Conservation (phyloP, 768 basidiomycete species). For the Russula vinacea region DNA sequence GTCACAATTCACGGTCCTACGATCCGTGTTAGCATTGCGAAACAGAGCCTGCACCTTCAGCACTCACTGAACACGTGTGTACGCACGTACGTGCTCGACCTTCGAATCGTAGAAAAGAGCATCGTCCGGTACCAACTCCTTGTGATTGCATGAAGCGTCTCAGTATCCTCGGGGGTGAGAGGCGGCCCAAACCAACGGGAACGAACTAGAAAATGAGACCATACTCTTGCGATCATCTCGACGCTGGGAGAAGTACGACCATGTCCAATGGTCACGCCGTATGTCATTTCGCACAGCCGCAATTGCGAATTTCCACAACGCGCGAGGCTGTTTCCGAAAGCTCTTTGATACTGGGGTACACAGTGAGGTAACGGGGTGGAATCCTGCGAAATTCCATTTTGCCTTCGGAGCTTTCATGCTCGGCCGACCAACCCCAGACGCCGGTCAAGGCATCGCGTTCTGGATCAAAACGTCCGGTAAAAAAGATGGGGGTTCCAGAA, state of each 20-base stretch:
- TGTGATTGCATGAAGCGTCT: slow-evolving; percentile 23
- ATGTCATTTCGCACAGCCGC: slow-evolving; percentile 31
- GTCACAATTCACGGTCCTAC: slow-evolving; percentile 31
- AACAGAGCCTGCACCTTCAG: neutral
- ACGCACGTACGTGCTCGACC: slow-evolving; percentile 28
- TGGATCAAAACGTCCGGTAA: slow-evolving; percentile 8
- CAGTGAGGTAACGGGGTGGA: slow-evolving; percentile 30
- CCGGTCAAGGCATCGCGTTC: slow-evolving; percentile 20
- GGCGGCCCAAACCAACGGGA: slow-evolving; percentile 30
- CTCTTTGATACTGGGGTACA: slow-evolving; percentile 32
- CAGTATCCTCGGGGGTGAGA: slow-evolving; percentile 26
- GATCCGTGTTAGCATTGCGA: neutral
- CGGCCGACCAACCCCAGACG: neutral
- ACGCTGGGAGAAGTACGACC: slow-evolving; percentile 37
- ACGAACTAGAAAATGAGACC: slow-evolving; percentile 34
- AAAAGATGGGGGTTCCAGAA: slow-evolving; percentile 15
- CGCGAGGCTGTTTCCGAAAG: slow-evolving; percentile 32
- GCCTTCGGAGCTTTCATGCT: neutral
- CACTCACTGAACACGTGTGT: slow-evolving; percentile 32
- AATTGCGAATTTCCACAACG: slow-evolving; percentile 37
- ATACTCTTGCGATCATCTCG: slow-evolving; percentile 32
- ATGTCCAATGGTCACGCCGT: slow-evolving; percentile 33
- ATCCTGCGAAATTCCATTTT: slow-evolving; percentile 33
- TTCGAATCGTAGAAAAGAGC: slow-evolving; percentile 33
- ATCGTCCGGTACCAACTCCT: slow-evolving; percentile 33